Base-by-base conservation (phyloP, 1,139 yeast species). In the Blastobotrys illinoisensis region DNA sequence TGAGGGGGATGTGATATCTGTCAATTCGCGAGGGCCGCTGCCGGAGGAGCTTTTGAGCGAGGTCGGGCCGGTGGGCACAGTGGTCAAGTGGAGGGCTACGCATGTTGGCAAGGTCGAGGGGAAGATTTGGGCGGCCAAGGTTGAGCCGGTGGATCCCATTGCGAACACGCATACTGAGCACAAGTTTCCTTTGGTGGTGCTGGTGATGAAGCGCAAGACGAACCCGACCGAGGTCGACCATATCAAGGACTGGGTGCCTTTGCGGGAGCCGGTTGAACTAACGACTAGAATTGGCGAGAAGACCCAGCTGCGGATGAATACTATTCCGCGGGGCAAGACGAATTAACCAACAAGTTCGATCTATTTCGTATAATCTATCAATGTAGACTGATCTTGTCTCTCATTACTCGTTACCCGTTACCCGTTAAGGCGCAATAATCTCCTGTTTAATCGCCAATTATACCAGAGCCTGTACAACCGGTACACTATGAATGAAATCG, bases 21-120 rank as follows among this genome's bases (percentile, higher is more conserved):
- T 43, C 26, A 43, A 36, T n/a, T 46, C 53, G 16, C 47, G 47
- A 40, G 49, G 49, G 6, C 43, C 47, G 26, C 48, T 50, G 11
- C 44, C 53, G 11, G 44, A 32, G 7, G 14, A 46, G 47, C 36
- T 36, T 11, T 18, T 14, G 13, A 20, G 23, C 3, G 36, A 13
- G 36, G 54, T 49, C 9, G 60, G 56, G 3, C 64, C 50, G 61
- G 60, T 18, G 21, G 62, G 20, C 62, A 62, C 9, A 59, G 57
- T 44, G 61, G 64, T 60, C 16, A 50, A 57, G 13, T 70, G 73
- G 70, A 58, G 49, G 19, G 60, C 64, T 5, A 63, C 66, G 3
- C 62, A 63, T 16, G 58, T 70, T 53, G 74, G 74, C 2, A 43
- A 54, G 6, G 36, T 40, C 5, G 49, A 46, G 1, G 56, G 60